These are phyloP conservation scores for Xylaria telfairii DNA, from an alignment of 495 filamentous ascomycete genomes.

Conservation along the genomic window DNA sequence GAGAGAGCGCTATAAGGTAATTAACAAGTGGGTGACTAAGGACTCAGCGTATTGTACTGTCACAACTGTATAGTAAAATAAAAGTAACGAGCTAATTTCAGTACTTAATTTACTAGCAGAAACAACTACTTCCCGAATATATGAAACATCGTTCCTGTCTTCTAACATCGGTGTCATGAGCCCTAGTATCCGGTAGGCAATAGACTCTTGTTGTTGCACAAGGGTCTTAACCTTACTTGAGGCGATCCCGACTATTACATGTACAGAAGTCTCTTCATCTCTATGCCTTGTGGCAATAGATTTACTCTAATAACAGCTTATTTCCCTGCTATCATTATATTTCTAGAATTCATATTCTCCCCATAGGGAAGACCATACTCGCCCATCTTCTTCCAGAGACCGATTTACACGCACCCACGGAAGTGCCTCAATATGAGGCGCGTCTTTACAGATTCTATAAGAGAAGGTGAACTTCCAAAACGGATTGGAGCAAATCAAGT, in stretches of 20 bases:
- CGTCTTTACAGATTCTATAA: background rate
- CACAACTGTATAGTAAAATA: background rate
- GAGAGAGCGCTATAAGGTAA: background rate
- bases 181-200: too few relatives aligned
- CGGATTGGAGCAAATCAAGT: background rate
- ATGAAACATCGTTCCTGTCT: background rate
- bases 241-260: too few relatives aligned
- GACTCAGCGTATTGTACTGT: background rate
- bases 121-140: background rate
- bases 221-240: too few relatives aligned
- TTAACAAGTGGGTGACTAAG: background rate
- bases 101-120: background rate
- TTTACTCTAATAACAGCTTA: background rate
- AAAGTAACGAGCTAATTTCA: background rate
- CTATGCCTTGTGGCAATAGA: too few relatives aligned
- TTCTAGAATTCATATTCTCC: constrained; percentile 2
- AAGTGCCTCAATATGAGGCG: background rate
- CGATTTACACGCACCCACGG: background rate
- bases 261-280: too few relatives aligned
- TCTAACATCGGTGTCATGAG: too few relatives aligned
- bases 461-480: constrained; percentile 1
- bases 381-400: background rate
- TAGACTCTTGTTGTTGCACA: too few relatives aligned
- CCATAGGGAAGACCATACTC: background rate
- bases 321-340: background rate